Base-by-base conservation (phyloP, 129 eudicot species). In the Sambucus nigra region DNA sequence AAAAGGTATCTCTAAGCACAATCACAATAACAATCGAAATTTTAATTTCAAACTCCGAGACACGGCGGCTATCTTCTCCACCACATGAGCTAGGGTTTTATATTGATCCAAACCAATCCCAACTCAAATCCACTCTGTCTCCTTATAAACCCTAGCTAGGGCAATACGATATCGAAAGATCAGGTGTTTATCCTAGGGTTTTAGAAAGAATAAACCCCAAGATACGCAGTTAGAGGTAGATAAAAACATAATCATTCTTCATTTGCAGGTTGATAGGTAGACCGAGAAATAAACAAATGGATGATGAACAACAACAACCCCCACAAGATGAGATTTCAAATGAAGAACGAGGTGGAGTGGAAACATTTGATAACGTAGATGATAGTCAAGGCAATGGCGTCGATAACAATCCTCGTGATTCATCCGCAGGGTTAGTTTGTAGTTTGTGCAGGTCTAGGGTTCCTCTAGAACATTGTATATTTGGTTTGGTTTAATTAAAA, bases 341-440 rank as follows among this genome's bases (percentile, higher is more conserved):
- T 3, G 60, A 26, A 22, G 67, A 47, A 28, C 55, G 53, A 20
- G 63, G 60, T 27, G 73, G 62, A n/a, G 9, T 42, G 31, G 68
- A 73, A 0, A 49, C 49, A 40, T 62, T 63, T 41, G 83, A 71
- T 78, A 73, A 60, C 71, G 63, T 78, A 73, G 92, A 71, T 73
- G 87, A 59, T 85, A 63, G 78, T 80, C 73, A 70, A 33, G 71
- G 70, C 55, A 66, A 62, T 66, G 82, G 81, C 20, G 33, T 60
- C 64, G 69, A 69, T 66, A 79, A 60, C 64, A 65, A 31, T 72
- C 61, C 53, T 68, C 69, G 75, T 72, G 83, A 86, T 70, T 78
- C 92, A 41, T 81, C 95, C 41, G 87, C 86, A 66, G 91, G 95
- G 95, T 86, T 86, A 86, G 95, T 85, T 81, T 76, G 70, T 66